These are phyloP conservation scores for Picea glauca DNA, from an alignment of 75 land plant species.

Conservation along the genomic window DNA sequence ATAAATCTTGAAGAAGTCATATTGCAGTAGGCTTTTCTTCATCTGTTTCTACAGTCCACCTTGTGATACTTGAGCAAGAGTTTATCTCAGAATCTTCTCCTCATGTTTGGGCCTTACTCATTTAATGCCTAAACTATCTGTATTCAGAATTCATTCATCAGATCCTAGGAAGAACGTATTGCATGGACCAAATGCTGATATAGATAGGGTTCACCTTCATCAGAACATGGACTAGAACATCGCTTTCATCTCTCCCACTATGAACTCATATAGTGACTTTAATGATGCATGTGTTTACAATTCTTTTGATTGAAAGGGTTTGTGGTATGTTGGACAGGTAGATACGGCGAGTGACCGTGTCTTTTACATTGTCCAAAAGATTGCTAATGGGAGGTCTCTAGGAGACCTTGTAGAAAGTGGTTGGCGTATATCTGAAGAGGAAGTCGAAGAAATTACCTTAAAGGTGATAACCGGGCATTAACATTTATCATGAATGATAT, in stretches of 20 bases:
- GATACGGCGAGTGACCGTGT: conserved; percentile 33
- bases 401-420: conserved; percentile 32
- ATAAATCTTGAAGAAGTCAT: too few species aligned
- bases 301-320: background rate
- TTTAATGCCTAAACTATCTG: background rate
- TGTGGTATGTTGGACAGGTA: conserved; percentile 15
- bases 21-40: background rate
- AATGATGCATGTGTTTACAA: background rate
- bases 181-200: background rate
- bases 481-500: background rate
- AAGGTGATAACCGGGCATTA: conserved; percentile 21
- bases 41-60: background rate
- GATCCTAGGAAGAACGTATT: background rate
- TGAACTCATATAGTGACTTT: background rate
- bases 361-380: conserved; percentile 46
- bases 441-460: conserved; percentile 31
- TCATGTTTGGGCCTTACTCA: background rate
- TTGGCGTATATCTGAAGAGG: conserved; percentile 43
- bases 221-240: background rate
- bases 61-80: background rate
- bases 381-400: conserved; percentile 44
- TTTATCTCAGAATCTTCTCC: background rate
- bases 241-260: background rate
- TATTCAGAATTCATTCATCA: background rate
- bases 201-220: background rate